phyloP scores from a whole-genome alignment of 2,329 filamentous ascomycete genomes.

The Colletotrichum sp. region DNA sequence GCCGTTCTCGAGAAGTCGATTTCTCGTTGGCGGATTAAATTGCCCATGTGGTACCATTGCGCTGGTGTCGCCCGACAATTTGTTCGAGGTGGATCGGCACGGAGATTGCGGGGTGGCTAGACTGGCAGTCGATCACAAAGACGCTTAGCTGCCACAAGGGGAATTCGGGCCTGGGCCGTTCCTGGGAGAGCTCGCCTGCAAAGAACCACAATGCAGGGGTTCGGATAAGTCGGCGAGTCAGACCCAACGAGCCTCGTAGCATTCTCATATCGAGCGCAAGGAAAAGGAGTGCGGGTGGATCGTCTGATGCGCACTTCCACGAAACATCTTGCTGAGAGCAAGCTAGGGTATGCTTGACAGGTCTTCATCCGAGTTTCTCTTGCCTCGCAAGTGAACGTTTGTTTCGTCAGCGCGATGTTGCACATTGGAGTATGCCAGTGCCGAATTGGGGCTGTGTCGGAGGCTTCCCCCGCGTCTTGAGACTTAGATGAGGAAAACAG shows the following conservation, averaged over 20 bases:
- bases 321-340: background rate
- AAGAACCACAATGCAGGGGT: background rate
- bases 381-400: background rate
- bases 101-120: background rate
- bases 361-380: background rate
- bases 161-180: background rate
- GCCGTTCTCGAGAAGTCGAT: background rate
- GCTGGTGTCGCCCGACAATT: background rate
- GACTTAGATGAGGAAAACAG: background rate
- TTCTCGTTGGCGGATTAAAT: conserved; percentile 16
- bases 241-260: background rate
- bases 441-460: background rate
- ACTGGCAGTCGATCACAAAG: background rate
- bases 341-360: background rate
- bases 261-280: background rate
- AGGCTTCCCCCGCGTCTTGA: background rate
- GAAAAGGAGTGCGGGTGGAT: background rate
- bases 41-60: background rate
- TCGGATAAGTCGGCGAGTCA: background rate
- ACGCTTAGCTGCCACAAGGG: background rate
- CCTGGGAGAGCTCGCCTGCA: background rate
- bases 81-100: background rate
- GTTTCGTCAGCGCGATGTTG: background rate
- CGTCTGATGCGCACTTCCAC: background rate
- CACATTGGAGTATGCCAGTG: background rate